These are phyloP conservation scores for Boletus sp. DNA, from an alignment of 768 basidiomycete genomes.

Conservation along the genomic window DNA sequence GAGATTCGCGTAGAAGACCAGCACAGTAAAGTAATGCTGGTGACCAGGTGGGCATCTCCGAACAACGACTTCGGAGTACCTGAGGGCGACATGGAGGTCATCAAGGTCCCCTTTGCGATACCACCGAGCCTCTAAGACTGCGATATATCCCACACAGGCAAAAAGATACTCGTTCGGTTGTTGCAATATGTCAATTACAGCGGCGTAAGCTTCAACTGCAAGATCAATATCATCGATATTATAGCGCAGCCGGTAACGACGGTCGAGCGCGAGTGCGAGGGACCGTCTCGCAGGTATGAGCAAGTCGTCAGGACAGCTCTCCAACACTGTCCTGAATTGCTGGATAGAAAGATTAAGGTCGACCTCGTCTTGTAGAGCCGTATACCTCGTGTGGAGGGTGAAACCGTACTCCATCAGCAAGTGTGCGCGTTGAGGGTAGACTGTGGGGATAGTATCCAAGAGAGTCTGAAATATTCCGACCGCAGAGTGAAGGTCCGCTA, in stretches of 20 bases:
- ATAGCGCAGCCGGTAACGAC: constrained; percentile 7
- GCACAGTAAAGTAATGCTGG: neutral
- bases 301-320: constrained; percentile 5
- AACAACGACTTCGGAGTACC: constrained; percentile 9
- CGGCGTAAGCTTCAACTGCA: constrained; percentile 6
- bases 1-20: constrained; percentile 9
- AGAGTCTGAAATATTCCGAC: constrained; percentile 1
- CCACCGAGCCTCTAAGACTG: constrained; percentile 3
- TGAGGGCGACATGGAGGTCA: constrained; percentile 15
- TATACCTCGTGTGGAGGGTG: constrained; percentile 15
- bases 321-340: constrained; percentile 3
- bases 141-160: constrained; percentile 7
- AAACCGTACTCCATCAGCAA: constrained; percentile 20
- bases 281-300: constrained; percentile 1
- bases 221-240: constrained; percentile 17
- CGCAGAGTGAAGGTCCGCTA: constrained; percentile 16
- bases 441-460: neutral
- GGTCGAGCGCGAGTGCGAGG: constrained; percentile 11
- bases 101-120: constrained; percentile 4
- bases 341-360: constrained; percentile 23
- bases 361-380: constrained; percentile 4
- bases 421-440: constrained; percentile 12
- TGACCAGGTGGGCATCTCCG: constrained; percentile 3
- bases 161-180: constrained; percentile 4
- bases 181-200: constrained; percentile 6